Conservation (phyloP, 1,284 basidiomycete genomes). For the Leccinum fallax region DNA sequence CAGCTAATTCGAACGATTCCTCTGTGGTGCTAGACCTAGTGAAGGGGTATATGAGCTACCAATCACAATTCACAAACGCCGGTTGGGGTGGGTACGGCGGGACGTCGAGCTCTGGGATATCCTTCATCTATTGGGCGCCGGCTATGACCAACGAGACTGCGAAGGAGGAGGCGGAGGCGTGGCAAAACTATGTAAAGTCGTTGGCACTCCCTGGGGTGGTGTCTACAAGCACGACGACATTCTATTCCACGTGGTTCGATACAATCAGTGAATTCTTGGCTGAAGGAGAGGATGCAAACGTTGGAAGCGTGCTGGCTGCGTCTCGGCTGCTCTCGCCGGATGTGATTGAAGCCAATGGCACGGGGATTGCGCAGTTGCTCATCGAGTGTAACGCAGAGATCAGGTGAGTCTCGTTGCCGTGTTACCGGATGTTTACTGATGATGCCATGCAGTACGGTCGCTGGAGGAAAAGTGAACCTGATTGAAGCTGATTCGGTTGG, state of each 20-base stretch:
- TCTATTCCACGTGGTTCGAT: conserved; percentile 33
- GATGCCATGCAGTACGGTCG: conserved; percentile 33
- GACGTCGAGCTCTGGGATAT: not conserved
- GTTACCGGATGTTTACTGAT: not conserved
- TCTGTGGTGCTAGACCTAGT: conserved; percentile 16
- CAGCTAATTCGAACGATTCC: conserved; percentile 29
- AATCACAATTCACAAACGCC: conserved; percentile 34
- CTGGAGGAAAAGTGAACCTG: conserved; percentile 42
- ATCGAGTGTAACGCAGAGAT: not conserved
- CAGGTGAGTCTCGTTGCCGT: not conserved
- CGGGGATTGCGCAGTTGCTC: not conserved
- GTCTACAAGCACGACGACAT: not conserved
- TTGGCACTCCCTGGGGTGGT: conserved; percentile 7
- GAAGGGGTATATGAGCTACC: conserved; percentile 34
- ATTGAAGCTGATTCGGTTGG: conserved; percentile 41
- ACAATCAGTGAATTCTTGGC: conserved; percentile 16
- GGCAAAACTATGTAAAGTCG: conserved; percentile 30
- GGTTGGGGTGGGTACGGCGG: conserved; percentile 24
- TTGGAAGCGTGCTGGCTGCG: conserved; percentile 33
- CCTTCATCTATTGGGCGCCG: conserved; percentile 23
- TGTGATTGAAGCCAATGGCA: not conserved
- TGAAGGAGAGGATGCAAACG: conserved; percentile 6
- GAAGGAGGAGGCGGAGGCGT: conserved; percentile 34
- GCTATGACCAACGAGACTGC: conserved; percentile 37
- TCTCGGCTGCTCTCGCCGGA: conserved; percentile 33